phyloP scores from a whole-genome alignment of 2,329 filamentous ascomycete species.

The Sarocladiaceae sp. region DNA sequence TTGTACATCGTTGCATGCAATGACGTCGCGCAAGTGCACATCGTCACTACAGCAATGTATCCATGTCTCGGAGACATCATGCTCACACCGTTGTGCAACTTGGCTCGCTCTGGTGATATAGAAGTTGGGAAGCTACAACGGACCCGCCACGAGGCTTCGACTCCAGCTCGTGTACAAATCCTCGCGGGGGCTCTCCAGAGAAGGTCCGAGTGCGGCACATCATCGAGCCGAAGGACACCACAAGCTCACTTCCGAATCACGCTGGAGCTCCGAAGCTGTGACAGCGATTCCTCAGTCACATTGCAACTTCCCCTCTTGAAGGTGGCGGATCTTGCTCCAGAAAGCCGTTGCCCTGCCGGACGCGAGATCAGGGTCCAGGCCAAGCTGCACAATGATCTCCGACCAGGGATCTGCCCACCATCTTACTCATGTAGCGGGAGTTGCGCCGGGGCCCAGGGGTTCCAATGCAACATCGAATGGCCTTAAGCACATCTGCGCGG shows the following conservation, averaged over 20 bases:
- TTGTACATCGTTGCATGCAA: neutral
- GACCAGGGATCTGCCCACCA: conserved; percentile 4
- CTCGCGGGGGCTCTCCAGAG: too few relatives aligned
- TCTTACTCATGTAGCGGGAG: neutral
- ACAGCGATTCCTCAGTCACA: neutral
- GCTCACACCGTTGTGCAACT: too few relatives aligned
- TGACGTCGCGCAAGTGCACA: neutral
- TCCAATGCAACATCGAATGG: neutral
- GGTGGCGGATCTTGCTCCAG: neutral
- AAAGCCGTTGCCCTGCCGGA: neutral
- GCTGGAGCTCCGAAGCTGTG: too few relatives aligned
- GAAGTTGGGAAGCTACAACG: too few relatives aligned
- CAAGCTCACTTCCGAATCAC: too few relatives aligned
- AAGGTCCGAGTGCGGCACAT: too few relatives aligned
- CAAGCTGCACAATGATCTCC: conserved; percentile 8
- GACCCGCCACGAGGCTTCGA: too few relatives aligned
- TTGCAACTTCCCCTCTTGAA: neutral
- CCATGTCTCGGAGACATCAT: neutral
- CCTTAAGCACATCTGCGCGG: conserved; percentile 2
- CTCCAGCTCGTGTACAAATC: too few relatives aligned
- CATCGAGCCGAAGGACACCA: too few relatives aligned
- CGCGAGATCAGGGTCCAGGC: conserved; percentile 6
- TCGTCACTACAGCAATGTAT: neutral
- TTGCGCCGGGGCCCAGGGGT: conserved; percentile 2
- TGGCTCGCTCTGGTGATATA: too few relatives aligned